Percentiles rank a stretch among this genome's conserved stretches.
Conservation (phyloP, 306 rosid genomes). For the Vigna radiata region DNA sequence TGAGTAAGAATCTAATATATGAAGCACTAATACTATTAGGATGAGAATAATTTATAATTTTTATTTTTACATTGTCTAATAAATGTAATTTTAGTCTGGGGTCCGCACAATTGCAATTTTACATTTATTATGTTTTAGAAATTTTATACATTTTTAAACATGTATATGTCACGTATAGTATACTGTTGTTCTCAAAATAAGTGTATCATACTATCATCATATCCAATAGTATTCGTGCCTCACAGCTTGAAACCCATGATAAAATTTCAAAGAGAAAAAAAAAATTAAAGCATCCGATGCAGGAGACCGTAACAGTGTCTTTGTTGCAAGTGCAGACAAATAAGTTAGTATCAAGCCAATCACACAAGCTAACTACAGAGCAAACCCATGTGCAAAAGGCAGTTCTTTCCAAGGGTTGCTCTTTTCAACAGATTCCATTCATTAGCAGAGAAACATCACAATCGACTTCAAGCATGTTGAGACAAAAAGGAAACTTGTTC, state of each 20-base stretch:
- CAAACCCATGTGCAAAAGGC: conserved; percentile 61
- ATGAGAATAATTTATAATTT: too few species aligned
- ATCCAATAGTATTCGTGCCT: too few species aligned
- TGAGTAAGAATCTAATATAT: too few species aligned
- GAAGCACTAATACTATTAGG: too few species aligned
- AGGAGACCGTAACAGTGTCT: conserved; percentile 39
- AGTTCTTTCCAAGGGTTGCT: conserved; percentile 38
- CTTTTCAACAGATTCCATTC: conserved; percentile 21
- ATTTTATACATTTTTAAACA: too few species aligned
- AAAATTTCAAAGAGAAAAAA: conserved; percentile 21
- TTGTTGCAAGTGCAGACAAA: conserved; percentile 40
- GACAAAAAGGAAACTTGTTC: conserved; percentile 10
- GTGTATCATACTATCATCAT: too few species aligned
- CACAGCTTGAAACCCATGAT: conserved; percentile 30
- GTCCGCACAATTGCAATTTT: too few species aligned
- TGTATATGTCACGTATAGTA: too few species aligned
- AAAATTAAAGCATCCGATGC: conserved; percentile 2
- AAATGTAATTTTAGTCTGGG: too few species aligned
- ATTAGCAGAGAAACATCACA: neutral
- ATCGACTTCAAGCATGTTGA: neutral
- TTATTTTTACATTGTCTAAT: too few species aligned
- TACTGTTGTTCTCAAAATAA: too few species aligned
- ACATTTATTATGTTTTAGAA: too few species aligned
- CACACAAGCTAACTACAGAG: conserved; percentile 39
- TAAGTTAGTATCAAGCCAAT: conserved; percentile 45